Conservation (phyloP, 2,329 filamentous ascomycete species). For the Xylariaceae sp. region DNA sequence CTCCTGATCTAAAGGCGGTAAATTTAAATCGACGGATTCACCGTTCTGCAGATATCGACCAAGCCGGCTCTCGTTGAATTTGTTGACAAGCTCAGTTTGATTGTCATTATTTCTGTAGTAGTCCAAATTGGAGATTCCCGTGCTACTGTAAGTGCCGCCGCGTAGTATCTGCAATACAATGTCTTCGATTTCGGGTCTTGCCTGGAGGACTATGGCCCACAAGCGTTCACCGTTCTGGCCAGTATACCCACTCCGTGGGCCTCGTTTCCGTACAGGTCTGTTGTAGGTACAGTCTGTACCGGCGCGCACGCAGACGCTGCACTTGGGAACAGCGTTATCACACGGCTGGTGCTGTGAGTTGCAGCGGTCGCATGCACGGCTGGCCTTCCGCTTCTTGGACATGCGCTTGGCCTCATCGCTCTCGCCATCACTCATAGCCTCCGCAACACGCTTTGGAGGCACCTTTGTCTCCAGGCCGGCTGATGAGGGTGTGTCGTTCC, state of each 20-base stretch:
- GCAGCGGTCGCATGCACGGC: conserved; percentile 39
- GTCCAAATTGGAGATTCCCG: conserved; percentile 26
- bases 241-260: conserved; percentile 30
- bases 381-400: conserved; percentile 32
- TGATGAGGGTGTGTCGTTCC: background rate
- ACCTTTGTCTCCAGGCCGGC: conserved; percentile 13
- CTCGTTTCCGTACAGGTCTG: conserved; percentile 29
- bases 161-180: conserved; percentile 26
- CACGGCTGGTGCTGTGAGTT: conserved; percentile 45
- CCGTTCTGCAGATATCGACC: conserved; percentile 27
- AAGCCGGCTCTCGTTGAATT: conserved; percentile 28
- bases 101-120: conserved; percentile 30
- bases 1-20: conserved; percentile 21
- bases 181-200: conserved; percentile 28
- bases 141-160: conserved; percentile 23
- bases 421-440: conserved; percentile 32
- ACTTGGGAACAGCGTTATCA: conserved; percentile 42
- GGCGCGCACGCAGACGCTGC: conserved; percentile 38
- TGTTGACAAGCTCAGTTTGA: conserved; percentile 27
- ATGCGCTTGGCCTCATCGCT: conserved; percentile 27
- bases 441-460: conserved; percentile 16
- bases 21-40: conserved; percentile 22
- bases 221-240: conserved; percentile 31
- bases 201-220: conserved; percentile 29
- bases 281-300: conserved; percentile 31